phyloP scores from a whole-genome alignment of 805 yeast species.

The Saturnispora ahearnii region DNA sequence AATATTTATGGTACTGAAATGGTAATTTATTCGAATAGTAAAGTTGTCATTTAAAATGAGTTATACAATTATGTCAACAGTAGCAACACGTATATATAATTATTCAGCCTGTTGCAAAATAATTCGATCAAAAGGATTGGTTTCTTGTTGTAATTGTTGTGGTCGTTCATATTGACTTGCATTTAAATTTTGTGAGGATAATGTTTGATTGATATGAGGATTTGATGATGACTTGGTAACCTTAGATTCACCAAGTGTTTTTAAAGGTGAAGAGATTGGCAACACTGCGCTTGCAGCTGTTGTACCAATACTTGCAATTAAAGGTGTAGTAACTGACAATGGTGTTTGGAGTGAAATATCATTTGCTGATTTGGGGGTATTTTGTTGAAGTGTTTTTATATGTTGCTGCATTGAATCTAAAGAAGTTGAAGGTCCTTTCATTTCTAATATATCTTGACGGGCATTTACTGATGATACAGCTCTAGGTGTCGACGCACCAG shows the following conservation, averaged over 20 bases:
- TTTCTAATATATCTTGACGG: conserved; percentile 11
- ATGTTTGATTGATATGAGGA: not conserved
- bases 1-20: not conserved
- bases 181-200: not conserved
- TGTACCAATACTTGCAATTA: conserved; percentile 29
- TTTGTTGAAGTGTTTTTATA: conserved; percentile 17
- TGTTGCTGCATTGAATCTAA: conserved; percentile 19
- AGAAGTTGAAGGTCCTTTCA: conserved; percentile 4
- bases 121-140: conserved; percentile 6
- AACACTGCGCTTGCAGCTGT: conserved; percentile 28
- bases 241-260: conserved; percentile 4
- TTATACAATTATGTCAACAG: not conserved
- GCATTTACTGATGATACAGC: conserved; percentile 1
- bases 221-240: not conserved
- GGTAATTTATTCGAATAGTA: not conserved
- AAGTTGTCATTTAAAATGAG: not conserved
- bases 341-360: conserved; percentile 7
- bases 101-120: not conserved
- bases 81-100: not conserved
- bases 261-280: conserved; percentile 25
- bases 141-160: conserved; percentile 2
- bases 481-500: not conserved
- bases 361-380: conserved; percentile 3
- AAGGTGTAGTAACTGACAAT: conserved; percentile 28
- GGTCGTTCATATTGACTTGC: not conserved